A percentile compares a stretch with the other conserved stretches of the same genome.
Conservation (phyloP, 2,329 filamentous ascomycete species). For the Penicillium digitatum region DNA sequence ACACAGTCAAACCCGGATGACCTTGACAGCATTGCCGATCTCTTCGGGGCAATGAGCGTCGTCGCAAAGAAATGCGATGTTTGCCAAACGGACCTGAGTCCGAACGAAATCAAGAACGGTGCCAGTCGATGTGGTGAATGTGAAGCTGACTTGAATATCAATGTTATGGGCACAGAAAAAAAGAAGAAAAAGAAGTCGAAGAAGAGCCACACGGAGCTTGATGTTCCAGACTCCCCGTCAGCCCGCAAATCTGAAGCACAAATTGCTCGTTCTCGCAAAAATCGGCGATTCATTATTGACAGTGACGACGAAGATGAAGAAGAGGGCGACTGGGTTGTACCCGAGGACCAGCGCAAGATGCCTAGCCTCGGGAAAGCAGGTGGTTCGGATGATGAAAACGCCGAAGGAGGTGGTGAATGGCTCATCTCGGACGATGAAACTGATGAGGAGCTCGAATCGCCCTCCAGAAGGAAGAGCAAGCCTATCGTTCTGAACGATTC, state of each 20-base stretch:
- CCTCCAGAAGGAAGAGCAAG: constrained; percentile 20
- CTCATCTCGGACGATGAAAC: constrained; percentile 65
- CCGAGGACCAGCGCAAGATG: constrained; percentile 59
- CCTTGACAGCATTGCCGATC: constrained; percentile 76
- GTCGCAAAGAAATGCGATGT: constrained; percentile 75
- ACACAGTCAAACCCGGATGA: constrained; percentile 55
- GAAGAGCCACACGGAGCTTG: constrained; percentile 41
- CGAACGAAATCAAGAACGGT: constrained; percentile 52
- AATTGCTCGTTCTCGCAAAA: constrained; percentile 32
- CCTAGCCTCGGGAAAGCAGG: constrained; percentile 70
- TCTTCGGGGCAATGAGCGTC: constrained; percentile 81
- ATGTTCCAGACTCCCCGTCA: constrained; percentile 28
- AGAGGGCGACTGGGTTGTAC: constrained; percentile 76
- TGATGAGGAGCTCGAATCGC: constrained; percentile 29
- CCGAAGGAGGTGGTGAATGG: constrained; percentile 79
- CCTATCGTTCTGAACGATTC: constrained; percentile 19
- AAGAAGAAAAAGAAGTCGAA: constrained; percentile 47
- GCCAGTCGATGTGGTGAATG: constrained; percentile 68
- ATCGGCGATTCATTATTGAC: constrained; percentile 48
- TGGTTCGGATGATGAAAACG: constrained; percentile 82
- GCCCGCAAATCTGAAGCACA: constrained; percentile 17
- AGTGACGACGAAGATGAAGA: constrained; percentile 59
- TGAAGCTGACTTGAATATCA: constrained; percentile 65
- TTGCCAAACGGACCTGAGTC: constrained; percentile 66
- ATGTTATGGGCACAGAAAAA: constrained; percentile 41